Evolutionary conservation across 1,284 basidiomycete genomes (phyloP), one percentile per base, ranked within the genome.

Genomic region (Psilocybe mexicana): DNA sequence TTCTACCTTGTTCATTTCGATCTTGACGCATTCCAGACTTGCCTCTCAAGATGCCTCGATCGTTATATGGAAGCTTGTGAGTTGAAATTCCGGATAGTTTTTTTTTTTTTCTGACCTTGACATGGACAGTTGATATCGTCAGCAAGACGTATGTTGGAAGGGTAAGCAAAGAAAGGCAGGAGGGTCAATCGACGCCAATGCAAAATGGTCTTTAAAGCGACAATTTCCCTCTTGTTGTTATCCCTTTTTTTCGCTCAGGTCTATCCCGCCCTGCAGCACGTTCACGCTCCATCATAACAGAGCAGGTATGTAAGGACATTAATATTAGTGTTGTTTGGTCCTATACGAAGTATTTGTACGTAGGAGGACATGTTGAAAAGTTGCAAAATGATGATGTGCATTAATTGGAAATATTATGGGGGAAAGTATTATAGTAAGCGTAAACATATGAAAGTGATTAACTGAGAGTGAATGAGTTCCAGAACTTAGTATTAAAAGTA

Each of bases 21-120:
- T 53, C 18, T 43, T 35, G 26, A 30, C 45, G 40, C 57, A 30
- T 28, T 44, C 11, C 42, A 92, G 90, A 86, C 84, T 23, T 94
- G 92, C 67, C 76, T 94, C 44, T 75, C 82, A 10, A 78, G 84
- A 57, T 94, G 92, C 69, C 78, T 92, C 67, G 90, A 92, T 57
- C 82, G 91, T 43, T 94, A 92, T 70, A 80, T 94, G 76, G 90
- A 93, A 73, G 88, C 90, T 51, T 93, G 91, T 93, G 67, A 77
- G 90, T 83, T 11, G 30, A n/a, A 33, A 26, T 2, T 11, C 33
- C 6, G 11, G 33, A 3, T 5, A 18, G 2, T 5, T 53, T 1
- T 44, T 12, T 44, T 28, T 10, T 18, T 5, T 45, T 10, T 23
- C 47, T 59, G 53, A 57, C 55, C 35, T 57, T 42, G 42, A 26